Evolutionary conservation across 495 filamentous ascomycete genomes (phyloP), one percentile per base, ranked within the genome.

Genomic region (Thermothielavioides terrestris): DNA sequence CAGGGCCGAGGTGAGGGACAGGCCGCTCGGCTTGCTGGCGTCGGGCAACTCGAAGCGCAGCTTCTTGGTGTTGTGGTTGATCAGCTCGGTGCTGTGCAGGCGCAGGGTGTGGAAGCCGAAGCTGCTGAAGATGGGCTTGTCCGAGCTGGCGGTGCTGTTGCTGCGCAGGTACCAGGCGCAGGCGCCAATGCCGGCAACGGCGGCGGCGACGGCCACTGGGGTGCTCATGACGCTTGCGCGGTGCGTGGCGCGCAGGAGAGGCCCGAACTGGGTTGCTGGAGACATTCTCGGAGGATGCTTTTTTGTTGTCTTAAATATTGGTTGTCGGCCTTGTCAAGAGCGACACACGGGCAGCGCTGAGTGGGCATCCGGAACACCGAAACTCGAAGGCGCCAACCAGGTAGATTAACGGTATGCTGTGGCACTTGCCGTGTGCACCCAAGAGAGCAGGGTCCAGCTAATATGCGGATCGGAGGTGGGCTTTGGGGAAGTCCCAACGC

Each of bases 31-130:
- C 32, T 59, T 57, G 7, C 65, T 61, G n/a, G 62, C 37, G 17
- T 76, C 68, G 0, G 82, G 80, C 8, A 83, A 70, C 50, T 77
- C 75, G 38, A 86, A 86, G 4, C 77, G 70, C 41, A 86, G 62
- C 28, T 72, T 71, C 58, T 83, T 85, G 4, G 79, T 83, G 53
- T 86, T 81, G 64, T 82, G 79, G 58, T 79, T 84, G 43, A 85
- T 70, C 1, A 64, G 52, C 55, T 83, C 72, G 41, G 73, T 68
- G 58, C 77, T 79, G 35, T 72, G 61, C 0, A 77, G 64, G 35
- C 62, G 50, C 4, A 77, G 64, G 12, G 59, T 65, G 32, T 64
- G 52, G 51, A 72, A 69, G 39, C 63, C 63, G 21, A 68, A 62
- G 53, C 55, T 54, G 23, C 42, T 46, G 42, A 66, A 61, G 30